Conservation (phyloP, 2,329 filamentous ascomycete species). For the Fonsecaea monophora region DNA sequence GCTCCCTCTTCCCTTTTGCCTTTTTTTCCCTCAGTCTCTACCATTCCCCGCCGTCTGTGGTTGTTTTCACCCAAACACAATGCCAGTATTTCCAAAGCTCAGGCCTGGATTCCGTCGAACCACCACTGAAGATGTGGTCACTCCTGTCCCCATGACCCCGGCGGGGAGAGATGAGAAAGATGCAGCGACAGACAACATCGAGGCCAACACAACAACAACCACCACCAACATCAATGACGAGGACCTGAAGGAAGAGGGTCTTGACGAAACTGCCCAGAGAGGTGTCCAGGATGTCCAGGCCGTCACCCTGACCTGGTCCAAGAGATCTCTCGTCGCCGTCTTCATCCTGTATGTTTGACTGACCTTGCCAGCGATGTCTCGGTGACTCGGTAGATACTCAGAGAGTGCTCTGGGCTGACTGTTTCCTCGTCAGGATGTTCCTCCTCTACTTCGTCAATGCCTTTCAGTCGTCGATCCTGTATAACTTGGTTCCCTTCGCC, state of each 20-base stretch:
- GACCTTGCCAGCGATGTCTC: not conserved
- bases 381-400: not conserved
- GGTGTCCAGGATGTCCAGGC: conserved; percentile 62
- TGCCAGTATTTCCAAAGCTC: not conserved
- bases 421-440: conserved; percentile 51
- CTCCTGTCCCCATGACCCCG: not conserved
- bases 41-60: not conserved
- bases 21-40: not conserved
- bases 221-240: not conserved
- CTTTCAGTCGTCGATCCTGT: conserved; percentile 49
- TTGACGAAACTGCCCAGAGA: conserved; percentile 47
- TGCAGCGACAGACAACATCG: not conserved
- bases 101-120: not conserved
- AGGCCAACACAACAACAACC: not conserved
- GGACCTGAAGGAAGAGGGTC: conserved; percentile 7
- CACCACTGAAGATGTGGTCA: not conserved
- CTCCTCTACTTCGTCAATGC: conserved; percentile 53
- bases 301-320: conserved; percentile 60
- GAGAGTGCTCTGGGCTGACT: not conserved
- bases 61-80: not conserved
- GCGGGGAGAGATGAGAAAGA: not conserved
- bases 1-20: not conserved
- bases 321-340: conserved; percentile 54
- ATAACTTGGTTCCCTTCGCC: conserved; percentile 56
- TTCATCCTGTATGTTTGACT: conserved; percentile 53